phyloP scores from a whole-genome alignment of 2,329 filamentous ascomycete genomes.

The Calonectria hawksworthii region DNA sequence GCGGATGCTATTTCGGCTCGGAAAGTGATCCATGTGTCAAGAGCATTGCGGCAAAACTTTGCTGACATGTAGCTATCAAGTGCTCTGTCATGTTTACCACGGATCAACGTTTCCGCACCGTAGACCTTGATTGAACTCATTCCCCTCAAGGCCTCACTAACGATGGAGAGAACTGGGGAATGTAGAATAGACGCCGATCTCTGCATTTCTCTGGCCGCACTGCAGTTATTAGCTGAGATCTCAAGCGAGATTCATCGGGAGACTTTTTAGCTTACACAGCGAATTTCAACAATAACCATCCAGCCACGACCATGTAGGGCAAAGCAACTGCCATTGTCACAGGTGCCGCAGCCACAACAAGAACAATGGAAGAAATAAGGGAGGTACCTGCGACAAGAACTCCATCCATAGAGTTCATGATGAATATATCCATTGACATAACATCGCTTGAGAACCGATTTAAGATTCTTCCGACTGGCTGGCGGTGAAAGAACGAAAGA shows the following conservation, averaged over 20 bases:
- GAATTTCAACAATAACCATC: background rate
- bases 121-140: background rate
- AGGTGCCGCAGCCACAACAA: background rate
- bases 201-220: background rate
- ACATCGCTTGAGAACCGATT: background rate
- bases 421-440: constrained; percentile 2
- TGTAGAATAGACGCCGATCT: background rate
- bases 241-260: background rate
- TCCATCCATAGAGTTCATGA: constrained; percentile 5
- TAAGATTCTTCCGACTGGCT: background rate
- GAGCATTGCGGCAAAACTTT: background rate
- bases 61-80: background rate
- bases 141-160: background rate
- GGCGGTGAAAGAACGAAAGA: background rate
- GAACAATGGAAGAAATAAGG: background rate
- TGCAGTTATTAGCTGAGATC: background rate
- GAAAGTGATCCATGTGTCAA: background rate
- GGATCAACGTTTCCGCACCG: background rate
- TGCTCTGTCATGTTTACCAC: background rate
- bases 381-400: background rate
- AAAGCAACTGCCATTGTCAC: background rate
- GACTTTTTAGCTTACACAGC: background rate
- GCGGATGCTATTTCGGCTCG: background rate
- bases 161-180: background rate
- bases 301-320: background rate